Conservation (phyloP, 495 filamentous ascomycete genomes). For the Aspergillus biplanus region DNA sequence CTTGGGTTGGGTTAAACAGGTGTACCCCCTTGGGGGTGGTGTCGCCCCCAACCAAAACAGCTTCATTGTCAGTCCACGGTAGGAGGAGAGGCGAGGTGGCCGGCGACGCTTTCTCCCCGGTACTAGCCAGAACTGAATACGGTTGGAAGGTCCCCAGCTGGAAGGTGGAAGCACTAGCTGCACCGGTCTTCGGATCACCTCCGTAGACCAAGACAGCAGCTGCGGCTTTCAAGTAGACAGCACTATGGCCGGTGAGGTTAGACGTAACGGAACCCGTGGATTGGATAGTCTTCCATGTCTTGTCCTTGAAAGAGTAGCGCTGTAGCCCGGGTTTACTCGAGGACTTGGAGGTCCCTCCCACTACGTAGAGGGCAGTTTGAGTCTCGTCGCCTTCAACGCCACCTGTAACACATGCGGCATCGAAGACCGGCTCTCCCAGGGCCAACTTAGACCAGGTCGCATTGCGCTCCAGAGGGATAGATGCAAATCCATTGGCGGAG, state of each 20-base stretch:
- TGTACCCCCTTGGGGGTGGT: slow-evolving; percentile 67
- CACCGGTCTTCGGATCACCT: slow-evolving; percentile 63
- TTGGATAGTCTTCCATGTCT: slow-evolving; percentile 73
- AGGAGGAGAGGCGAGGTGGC: slow-evolving; percentile 71
- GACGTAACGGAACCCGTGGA: slow-evolving; percentile 59
- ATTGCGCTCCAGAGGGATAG: slow-evolving; percentile 67
- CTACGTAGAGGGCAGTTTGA: slow-evolving; percentile 73
- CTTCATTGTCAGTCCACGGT: slow-evolving; percentile 72
- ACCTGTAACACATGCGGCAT: slow-evolving; percentile 75
- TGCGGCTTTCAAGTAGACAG: slow-evolving; percentile 71
- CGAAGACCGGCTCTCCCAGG: slow-evolving; percentile 67
- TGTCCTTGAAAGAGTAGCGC: slow-evolving; percentile 74
- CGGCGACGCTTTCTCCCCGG: slow-evolving; percentile 59
- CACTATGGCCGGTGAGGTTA: slow-evolving; percentile 74
- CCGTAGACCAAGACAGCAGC: slow-evolving; percentile 81
- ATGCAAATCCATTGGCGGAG: slow-evolving; percentile 73
- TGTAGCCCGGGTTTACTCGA: slow-evolving; percentile 76
- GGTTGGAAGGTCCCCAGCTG: slow-evolving; percentile 65
- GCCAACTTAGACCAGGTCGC: slow-evolving; percentile 70
- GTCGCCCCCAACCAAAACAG: slow-evolving; percentile 77
- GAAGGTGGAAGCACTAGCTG: slow-evolving; percentile 74
- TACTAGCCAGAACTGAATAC: slow-evolving; percentile 56
- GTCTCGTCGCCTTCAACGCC: slow-evolving; percentile 55
- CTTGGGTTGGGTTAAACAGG: slow-evolving; percentile 54
- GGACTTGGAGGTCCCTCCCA: slow-evolving; percentile 69